These are phyloP conservation scores for Saccharata proteae DNA, from an alignment of 2,329 filamentous ascomycete species.

Conservation along the genomic window DNA sequence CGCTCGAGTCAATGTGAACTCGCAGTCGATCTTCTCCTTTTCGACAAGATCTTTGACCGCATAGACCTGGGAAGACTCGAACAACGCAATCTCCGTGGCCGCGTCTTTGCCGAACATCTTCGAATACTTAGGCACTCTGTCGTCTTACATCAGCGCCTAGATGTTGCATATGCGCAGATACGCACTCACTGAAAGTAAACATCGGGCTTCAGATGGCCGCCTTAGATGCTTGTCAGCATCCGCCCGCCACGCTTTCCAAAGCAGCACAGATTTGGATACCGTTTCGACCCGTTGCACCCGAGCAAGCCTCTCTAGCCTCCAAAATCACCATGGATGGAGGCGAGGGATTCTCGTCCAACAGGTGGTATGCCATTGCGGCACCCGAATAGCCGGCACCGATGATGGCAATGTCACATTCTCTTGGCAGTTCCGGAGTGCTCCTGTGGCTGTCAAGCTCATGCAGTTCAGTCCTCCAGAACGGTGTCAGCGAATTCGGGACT, in stretches of 20 bases:
- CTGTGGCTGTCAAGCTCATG: constrained; percentile 17
- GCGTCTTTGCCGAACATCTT: constrained; percentile 6
- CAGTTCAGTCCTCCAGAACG: constrained; percentile 25
- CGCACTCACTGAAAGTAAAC: constrained; percentile 22
- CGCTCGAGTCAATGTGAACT: constrained; percentile 15
- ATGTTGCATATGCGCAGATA: too few species aligned
- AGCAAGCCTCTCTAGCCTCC: constrained; percentile 16
- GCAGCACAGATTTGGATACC: constrained; percentile 27
- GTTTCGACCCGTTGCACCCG: constrained; percentile 17
- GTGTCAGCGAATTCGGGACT: constrained; percentile 17
- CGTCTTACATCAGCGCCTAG: constrained; percentile 29
- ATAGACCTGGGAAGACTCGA: constrained; percentile 10
- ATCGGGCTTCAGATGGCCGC: constrained; percentile 20
- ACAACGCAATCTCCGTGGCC: constrained; percentile 11
- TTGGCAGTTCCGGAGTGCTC: constrained; percentile 18
- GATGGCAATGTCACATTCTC: constrained; percentile 19
- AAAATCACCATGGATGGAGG: constrained; percentile 12
- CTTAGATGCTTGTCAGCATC: too few species aligned
- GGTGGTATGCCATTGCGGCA: constrained; percentile 18
- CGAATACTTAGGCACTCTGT: constrained; percentile 7
- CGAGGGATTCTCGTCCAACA: constrained; percentile 12
- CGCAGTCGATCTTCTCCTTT: constrained; percentile 14
- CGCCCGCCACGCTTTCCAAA: too few species aligned
- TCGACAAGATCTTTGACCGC: constrained; percentile 13
- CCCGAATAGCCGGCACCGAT: constrained; percentile 24